Conservation (phyloP, 2,329 filamentous ascomycete genomes). For the Aspergillus niger region DNA sequence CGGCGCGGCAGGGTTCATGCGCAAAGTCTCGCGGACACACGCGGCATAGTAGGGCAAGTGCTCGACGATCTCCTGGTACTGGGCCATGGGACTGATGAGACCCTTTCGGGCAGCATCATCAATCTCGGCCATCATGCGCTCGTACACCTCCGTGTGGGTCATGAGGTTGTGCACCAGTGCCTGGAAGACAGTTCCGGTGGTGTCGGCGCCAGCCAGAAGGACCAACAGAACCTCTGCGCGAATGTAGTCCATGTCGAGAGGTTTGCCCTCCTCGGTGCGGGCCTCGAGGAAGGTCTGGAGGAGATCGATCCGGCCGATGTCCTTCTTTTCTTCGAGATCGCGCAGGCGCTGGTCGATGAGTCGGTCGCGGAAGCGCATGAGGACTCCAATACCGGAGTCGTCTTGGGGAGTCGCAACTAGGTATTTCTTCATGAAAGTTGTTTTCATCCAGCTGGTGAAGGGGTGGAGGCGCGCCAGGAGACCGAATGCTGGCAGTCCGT, state of each 20-base stretch:
- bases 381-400: constrained; percentile 55
- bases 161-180: constrained; percentile 50
- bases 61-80: constrained; percentile 47
- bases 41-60: constrained; percentile 53
- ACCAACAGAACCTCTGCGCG: constrained; percentile 57
- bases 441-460: constrained; percentile 58
- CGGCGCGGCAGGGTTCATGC: constrained; percentile 54
- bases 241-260: constrained; percentile 54
- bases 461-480: constrained; percentile 56
- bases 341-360: constrained; percentile 53
- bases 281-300: constrained; percentile 55
- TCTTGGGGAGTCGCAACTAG: constrained; percentile 57
- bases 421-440: constrained; percentile 55
- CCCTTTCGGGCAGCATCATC: constrained; percentile 40
- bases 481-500: constrained; percentile 54
- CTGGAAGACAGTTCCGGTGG: constrained; percentile 55
- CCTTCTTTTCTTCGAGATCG: constrained; percentile 51
- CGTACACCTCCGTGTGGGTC: constrained; percentile 44
- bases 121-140: constrained; percentile 52
- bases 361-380: constrained; percentile 61
- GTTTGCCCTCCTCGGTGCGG: constrained; percentile 48
- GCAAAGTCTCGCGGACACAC: constrained; percentile 55
- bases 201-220: constrained; percentile 56
- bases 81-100: constrained; percentile 33
- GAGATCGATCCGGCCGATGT: constrained; percentile 51